phyloP scores from a whole-genome alignment of 2,329 filamentous ascomycete genomes.

The Paracorniculantispora psalliotae region DNA sequence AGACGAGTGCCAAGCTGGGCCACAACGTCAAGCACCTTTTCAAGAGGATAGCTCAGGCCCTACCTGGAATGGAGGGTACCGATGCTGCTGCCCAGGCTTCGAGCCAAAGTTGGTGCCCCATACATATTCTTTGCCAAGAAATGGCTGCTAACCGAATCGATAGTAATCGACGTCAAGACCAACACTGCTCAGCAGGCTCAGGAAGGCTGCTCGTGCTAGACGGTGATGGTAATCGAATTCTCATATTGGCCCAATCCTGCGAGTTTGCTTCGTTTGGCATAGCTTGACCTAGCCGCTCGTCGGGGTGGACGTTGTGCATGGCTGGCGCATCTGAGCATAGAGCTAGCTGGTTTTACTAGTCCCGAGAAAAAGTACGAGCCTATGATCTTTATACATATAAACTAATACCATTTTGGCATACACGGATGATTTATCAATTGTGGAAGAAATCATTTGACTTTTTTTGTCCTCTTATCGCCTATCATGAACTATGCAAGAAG shows the following conservation, averaged over 20 bases:
- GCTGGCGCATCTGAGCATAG: slow-evolving; percentile 11
- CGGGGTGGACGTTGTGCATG: neutral
- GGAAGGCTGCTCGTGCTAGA: slow-evolving; percentile 57
- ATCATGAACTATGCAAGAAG: neutral
- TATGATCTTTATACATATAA: slow-evolving; percentile 15
- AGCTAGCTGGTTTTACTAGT: slow-evolving; percentile 12
- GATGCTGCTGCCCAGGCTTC: slow-evolving; percentile 68
- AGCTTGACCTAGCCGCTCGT: neutral
- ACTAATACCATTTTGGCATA: slow-evolving; percentile 13
- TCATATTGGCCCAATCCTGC: neutral
- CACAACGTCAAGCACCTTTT: slow-evolving; percentile 98
- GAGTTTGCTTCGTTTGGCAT: neutral
- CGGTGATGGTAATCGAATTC: neutral
- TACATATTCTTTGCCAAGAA: neutral
- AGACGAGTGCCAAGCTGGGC: slow-evolving; percentile 95
- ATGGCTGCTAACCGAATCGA: slow-evolving; percentile 20
- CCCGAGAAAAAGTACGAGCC: slow-evolving; percentile 10
- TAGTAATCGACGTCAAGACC: slow-evolving; percentile 93
- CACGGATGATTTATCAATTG: neutral
- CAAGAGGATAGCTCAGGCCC: slow-evolving; percentile 93
- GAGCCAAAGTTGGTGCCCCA: slow-evolving; percentile 64
- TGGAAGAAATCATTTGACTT: neutral
- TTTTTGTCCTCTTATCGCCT: neutral
- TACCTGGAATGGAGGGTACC: slow-evolving; percentile 95
- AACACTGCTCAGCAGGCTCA: slow-evolving; percentile 64